Evolutionary conservation across 306 rosid species (phyloP), one percentile per base, ranked within the genome.

Genomic region (Mimosa bimucronata): DNA sequence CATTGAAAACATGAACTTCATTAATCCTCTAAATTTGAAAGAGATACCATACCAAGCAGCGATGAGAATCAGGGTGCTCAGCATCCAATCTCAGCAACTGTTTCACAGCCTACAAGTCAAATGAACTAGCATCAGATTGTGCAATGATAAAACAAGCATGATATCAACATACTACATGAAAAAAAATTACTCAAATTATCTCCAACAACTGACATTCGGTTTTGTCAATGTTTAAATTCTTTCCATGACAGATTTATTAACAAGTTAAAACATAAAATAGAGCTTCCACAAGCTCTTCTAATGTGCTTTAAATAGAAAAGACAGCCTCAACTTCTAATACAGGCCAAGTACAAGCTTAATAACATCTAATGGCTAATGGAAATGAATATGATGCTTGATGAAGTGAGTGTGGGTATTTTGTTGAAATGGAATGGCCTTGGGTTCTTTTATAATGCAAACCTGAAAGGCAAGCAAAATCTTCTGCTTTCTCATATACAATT

Each of bases 31-130:
- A 45, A 80, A 60, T 68, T 21, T n/a, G 77, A 29, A 60, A 38
- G 41, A 31, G 73, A 76, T 18, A 73, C 19, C 90, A 78, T 89
- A 96, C 99, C 97, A 96, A 85, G 83, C 97, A 91, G 74, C 98
- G 83, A 79, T 93, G 97, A 28, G 98, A 89, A 83, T 93, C 98
- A 79, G 98, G 99, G 86, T 96, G 97, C 68, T 96, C 97, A 7
- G 91, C 86, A 67, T 93, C 87, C 96, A 96, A 85, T 83, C 98
- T 88, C 73, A 96, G 84, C 67, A 96, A 90, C 86, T 93, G 98
- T 89, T 91, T 93, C 52, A 91, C 87, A 86, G 98, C 99, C 98
- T 96, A 70, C 65, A 88, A 71, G 40, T 30, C 79, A 79, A 80
- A 79, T 19, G 57, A 74, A 62, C 55, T 29, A 41, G 19, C 66